These are phyloP conservation scores for Emergomyces pasteurianus DNA, from an alignment of 2,329 filamentous ascomycete genomes.

Conservation along the genomic window DNA sequence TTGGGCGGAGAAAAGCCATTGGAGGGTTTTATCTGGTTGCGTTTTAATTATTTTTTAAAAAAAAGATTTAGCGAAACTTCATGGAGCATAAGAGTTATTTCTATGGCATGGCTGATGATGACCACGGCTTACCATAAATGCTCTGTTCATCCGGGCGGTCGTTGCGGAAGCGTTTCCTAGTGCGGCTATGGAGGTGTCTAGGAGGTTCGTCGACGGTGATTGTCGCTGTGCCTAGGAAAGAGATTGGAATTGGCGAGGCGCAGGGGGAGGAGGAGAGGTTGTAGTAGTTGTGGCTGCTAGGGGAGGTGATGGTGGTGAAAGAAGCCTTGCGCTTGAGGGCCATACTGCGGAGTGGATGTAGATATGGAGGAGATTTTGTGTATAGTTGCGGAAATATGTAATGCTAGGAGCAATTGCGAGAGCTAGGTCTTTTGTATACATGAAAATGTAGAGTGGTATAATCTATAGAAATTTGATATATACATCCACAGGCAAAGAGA, in stretches of 20 bases:
- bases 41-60: conserved; percentile 16
- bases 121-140: conserved; percentile 40
- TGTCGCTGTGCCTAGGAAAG: conserved; percentile 13
- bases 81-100: too few species aligned
- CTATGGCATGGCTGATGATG: not conserved
- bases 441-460: not conserved
- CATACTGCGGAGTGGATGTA: conserved; percentile 36
- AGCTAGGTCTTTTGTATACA: not conserved
- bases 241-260: conserved; percentile 15
- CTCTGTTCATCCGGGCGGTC: conserved; percentile 44
- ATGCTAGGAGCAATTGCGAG: too few species aligned
- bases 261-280: conserved; percentile 16
- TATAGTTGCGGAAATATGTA: not conserved
- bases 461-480: too few species aligned
- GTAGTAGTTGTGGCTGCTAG: conserved; percentile 23
- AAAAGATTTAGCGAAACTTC: too few species aligned
- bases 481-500: too few species aligned
- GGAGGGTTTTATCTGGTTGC: conserved; percentile 28
- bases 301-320: conserved; percentile 33
- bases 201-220: conserved; percentile 23
- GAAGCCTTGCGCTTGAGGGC: conserved; percentile 49
- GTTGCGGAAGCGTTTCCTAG: conserved; percentile 47
- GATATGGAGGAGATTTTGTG: not conserved
- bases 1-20: conserved; percentile 32
- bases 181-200: conserved; percentile 42